Evolutionary conservation across 345 rosid genomes (phyloP).

Genomic region (Erucastrum elatum): DNA sequence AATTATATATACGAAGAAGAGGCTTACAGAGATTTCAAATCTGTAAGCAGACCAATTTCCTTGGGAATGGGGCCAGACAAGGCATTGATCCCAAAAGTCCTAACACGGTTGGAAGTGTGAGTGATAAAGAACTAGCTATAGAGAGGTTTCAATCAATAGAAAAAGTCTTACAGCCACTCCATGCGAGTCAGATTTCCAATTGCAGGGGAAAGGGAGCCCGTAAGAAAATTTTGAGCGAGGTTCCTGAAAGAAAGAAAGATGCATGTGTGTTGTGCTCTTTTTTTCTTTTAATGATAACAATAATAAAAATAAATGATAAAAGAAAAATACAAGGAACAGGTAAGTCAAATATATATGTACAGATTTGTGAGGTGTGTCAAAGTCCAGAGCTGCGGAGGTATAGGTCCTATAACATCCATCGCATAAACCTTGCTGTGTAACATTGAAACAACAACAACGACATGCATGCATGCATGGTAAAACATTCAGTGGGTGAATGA

Average conservation of each 20-base stretch:
- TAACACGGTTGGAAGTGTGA: constrained; percentile 12
- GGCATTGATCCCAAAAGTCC: constrained; percentile 45
- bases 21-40: constrained; percentile 51
- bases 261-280: too few relatives aligned
- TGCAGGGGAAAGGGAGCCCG: constrained; percentile 36
- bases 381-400: constrained; percentile 41
- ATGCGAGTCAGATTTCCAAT: constrained; percentile 37
- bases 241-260: constrained; percentile 25
- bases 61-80: constrained; percentile 47
- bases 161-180: constrained; percentile 58
- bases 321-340: not conserved
- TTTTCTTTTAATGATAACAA: too few relatives aligned
- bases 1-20: not conserved
- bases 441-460: not conserved
- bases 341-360: constrained; percentile 14
- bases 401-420: constrained; percentile 21
- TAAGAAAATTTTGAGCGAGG: constrained; percentile 34
- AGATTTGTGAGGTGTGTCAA: constrained; percentile 35
- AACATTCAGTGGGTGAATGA: not conserved
- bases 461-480: not conserved
- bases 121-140: not conserved
- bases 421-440: constrained; percentile 42
- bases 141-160: not conserved
- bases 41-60: constrained; percentile 45
- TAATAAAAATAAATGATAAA: too few relatives aligned